Evolutionary conservation across 768 basidiomycete genomes (phyloP), one percentile per base, ranked within the genome.

Genomic region (Suillus fuscotomentosus): DNA sequence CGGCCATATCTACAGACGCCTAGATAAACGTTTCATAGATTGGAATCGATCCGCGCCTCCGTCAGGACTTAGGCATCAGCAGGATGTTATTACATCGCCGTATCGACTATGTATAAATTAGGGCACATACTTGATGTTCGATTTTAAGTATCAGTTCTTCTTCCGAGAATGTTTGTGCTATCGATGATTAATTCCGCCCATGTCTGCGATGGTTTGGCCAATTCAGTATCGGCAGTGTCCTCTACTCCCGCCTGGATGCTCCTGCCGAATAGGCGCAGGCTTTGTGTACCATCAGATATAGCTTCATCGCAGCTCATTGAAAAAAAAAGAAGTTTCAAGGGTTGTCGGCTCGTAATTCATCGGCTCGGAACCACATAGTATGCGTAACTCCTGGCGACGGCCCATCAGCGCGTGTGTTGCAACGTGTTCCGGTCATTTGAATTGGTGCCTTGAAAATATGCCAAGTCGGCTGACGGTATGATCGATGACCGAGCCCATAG

Each of bases 1-100:
- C 66, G 34, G 64, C 62, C 24, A 11, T 68, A 70, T 69, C 69
- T 63, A 70, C 74, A 66, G 79, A 71, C 72, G 64, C 63, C 45
- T 65, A 60, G 64, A 68, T 64, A 43, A 31, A 47, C 20, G 38
- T 63, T 64, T 61, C 60, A 66, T 38, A 54, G 41, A 57, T 55
- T 60, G 56, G 36, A 50, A 62, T 62, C 61, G 61, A 62, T 62
- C 51, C 51, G 54, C 38, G 50, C 57, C 34, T 60, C 53, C 51
- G 42, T 59, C n/a, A 60, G 31, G 53, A 54, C 20, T 36, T 11
- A 36, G 20, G 31, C 34, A 54, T 54, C 53, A 36, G 36, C 17
- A 39, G 61, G 61, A 62, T 38, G 31, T 38, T 60, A 60, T 62
- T 17, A 56, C 54, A 62, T 62, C 61, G 27, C 39, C 51, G 24